Conservation (phyloP, 2,329 filamentous ascomycete species). For the Cercospora sojina region DNA sequence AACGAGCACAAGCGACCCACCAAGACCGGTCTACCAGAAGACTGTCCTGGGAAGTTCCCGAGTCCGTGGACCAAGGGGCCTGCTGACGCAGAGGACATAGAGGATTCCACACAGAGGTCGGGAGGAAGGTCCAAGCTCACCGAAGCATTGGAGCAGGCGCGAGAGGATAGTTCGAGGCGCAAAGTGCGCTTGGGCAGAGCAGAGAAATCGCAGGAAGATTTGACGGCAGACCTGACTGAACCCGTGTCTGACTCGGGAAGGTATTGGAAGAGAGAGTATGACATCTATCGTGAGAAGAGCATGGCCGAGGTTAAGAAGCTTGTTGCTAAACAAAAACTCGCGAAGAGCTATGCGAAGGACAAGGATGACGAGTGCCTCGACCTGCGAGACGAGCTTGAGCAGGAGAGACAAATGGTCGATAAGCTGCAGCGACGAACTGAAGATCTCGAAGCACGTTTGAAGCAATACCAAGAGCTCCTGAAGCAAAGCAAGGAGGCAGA, state of each 20-base stretch:
- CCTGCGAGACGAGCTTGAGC: constrained; percentile 63
- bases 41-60: constrained; percentile 51
- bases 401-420: constrained; percentile 65
- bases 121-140: constrained; percentile 45
- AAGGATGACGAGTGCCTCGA: constrained; percentile 72
- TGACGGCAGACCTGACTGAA: constrained; percentile 69
- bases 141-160: constrained; percentile 46
- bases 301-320: constrained; percentile 73
- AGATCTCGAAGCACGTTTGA: constrained; percentile 60
- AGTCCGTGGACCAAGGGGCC: constrained; percentile 47
- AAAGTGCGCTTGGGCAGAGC: constrained; percentile 31
- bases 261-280: constrained; percentile 78
- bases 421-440: constrained; percentile 63
- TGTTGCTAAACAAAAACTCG: constrained; percentile 74
- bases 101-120: constrained; percentile 33
- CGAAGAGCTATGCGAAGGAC: constrained; percentile 74
- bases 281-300: constrained; percentile 70
- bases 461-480: constrained; percentile 41
- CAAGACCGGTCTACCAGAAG: constrained; percentile 50
- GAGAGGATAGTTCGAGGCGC: constrained; percentile 41
- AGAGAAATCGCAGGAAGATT: constrained; percentile 45
- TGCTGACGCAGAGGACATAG: constrained; percentile 35
- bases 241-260: constrained; percentile 72
- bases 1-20: constrained; percentile 53
- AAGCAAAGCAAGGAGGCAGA: constrained; percentile 11